A percentile compares a stretch with the other conserved stretches of the same genome.
Evolutionary conservation across 768 basidiomycete genomes (phyloP).

Genomic region (Antrodiella citrinella): DNA sequence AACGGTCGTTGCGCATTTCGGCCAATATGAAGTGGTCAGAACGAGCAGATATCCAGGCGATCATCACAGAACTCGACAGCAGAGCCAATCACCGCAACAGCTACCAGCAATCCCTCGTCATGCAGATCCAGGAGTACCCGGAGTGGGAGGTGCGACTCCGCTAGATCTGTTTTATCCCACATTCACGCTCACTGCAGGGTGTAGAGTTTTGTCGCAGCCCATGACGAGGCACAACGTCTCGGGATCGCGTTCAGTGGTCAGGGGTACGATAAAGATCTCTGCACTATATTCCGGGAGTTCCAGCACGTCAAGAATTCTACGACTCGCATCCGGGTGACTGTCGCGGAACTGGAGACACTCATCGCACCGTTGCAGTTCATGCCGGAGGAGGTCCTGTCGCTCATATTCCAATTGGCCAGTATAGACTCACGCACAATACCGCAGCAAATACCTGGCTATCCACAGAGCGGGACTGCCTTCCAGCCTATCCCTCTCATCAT

Average conservation of each 20-base stretch:
- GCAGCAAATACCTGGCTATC: not conserved
- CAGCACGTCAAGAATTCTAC: constrained; percentile 12
- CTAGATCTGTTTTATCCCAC: not conserved
- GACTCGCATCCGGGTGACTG: constrained; percentile 15
- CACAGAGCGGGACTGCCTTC: constrained; percentile 6
- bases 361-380: constrained; percentile 16
- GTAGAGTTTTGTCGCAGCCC: not conserved
- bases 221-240: not conserved
- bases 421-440: not conserved
- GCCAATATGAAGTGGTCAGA: not conserved
- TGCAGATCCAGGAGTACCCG: constrained; percentile 13
- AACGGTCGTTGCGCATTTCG: not conserved
- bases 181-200: not conserved
- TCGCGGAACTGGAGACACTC: constrained; percentile 14
- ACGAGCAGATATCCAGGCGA: constrained; percentile 11
- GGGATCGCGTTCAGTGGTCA: not conserved
- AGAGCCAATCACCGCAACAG: constrained; percentile 12
- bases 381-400: constrained; percentile 14
- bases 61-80: constrained; percentile 15
- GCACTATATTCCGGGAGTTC: constrained; percentile 10
- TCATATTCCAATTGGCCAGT: constrained; percentile 13
- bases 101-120: constrained; percentile 12
- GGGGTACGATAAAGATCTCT: constrained; percentile 2
- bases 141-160: constrained; percentile 11
- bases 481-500: constrained; percentile 15